These are phyloP conservation scores for Flaveria ramosissima DNA, from an alignment of 129 eudicot species.

Conservation along the genomic window DNA sequence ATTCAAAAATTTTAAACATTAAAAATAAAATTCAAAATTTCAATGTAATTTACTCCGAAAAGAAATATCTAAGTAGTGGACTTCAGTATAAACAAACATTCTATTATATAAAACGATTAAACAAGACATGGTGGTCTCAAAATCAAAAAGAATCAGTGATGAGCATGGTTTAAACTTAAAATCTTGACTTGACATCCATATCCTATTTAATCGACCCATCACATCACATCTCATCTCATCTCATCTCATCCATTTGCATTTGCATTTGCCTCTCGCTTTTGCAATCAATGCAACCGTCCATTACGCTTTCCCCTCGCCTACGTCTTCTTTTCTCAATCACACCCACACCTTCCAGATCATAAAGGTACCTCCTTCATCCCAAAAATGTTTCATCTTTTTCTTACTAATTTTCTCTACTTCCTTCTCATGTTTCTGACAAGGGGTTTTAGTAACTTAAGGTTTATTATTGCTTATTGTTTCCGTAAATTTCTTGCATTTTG, in stretches of 20 bases:
- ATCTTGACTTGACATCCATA: constrained; percentile 23
- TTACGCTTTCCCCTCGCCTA: constrained; percentile 13
- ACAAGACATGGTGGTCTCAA: constrained; percentile 26
- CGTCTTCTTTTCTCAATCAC: not conserved
- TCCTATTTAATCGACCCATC: not conserved
- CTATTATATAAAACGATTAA: constrained; percentile 20
- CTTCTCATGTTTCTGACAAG: constrained; percentile 11
- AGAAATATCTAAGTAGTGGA: no score
- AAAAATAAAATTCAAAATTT: no score
- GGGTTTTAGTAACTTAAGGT: constrained; percentile 15
- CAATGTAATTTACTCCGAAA: no score
- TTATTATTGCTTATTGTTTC: not conserved
- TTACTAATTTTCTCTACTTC: not conserved
- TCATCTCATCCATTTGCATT: constrained; percentile 17
- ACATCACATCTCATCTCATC: not conserved
- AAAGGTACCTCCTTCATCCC: constrained; percentile 29
- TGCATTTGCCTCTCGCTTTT: constrained; percentile 28
- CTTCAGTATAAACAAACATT: not conserved
- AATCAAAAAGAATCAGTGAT: constrained; percentile 33
- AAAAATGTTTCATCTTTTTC: constrained; percentile 7
- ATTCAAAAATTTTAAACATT: no score
- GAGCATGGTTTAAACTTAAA: constrained; percentile 32
- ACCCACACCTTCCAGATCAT: not conserved
- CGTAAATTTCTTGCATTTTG: no score
- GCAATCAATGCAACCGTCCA: constrained; percentile 53